Conservation (phyloP, 495 filamentous ascomycete genomes). For the Cryomyces minteri region DNA sequence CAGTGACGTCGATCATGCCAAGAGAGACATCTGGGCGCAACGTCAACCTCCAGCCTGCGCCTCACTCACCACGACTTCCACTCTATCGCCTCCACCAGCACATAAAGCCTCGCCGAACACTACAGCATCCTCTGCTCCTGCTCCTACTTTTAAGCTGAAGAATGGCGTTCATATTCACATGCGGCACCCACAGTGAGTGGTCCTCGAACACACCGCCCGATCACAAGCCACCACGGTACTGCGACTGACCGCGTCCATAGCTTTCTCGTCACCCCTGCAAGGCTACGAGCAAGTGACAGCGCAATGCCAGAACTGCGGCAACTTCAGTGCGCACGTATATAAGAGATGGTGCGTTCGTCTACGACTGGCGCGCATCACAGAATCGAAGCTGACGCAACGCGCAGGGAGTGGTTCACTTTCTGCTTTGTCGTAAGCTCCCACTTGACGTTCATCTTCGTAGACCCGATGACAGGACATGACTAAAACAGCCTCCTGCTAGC, state of each 20-base stretch:
- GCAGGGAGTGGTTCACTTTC: conserved; percentile 26
- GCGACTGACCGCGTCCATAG: conserved; percentile 3
- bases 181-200: conserved; percentile 21
- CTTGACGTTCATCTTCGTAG: not conserved
- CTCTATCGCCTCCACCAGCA: no score
- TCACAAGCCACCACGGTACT: not conserved
- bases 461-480: not conserved
- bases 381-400: not conserved
- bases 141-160: no score
- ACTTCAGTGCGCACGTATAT: conserved; percentile 15
- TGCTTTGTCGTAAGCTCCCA: conserved; percentile 19
- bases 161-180: conserved; percentile 24
- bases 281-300: conserved; percentile 22
- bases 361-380: not conserved
- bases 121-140: no score
- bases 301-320: conserved; percentile 27
- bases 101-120: no score
- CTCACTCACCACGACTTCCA: no score
- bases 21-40: no score
- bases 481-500: not conserved
- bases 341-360: conserved; percentile 16
- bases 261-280: conserved; percentile 16
- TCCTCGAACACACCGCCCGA: not conserved
- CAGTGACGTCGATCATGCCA: no score
- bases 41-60: no score